Conservation (phyloP, 2,329 filamentous ascomycete species). For the Hymenotorrendiella dingleyae region DNA sequence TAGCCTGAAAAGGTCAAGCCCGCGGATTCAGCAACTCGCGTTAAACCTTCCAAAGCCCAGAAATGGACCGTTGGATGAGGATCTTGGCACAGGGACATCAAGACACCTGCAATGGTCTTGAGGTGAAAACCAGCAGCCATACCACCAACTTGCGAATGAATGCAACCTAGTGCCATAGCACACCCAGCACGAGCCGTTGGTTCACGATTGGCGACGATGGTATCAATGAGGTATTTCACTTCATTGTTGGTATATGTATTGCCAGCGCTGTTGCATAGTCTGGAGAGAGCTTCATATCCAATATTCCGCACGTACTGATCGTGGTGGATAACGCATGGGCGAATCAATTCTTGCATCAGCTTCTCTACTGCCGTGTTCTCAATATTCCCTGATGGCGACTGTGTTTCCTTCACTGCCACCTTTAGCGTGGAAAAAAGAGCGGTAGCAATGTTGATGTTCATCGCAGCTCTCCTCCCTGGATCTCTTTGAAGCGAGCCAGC, state of each 20-base stretch:
- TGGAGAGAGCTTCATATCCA: constrained; percentile 77
- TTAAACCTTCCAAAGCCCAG: constrained; percentile 87
- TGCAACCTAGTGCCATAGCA: constrained; percentile 86
- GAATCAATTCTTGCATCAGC: constrained; percentile 68
- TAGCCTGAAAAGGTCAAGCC: constrained; percentile 88
- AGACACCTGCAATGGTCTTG: constrained; percentile 92
- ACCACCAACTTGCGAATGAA: constrained; percentile 90
- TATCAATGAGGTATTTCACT: constrained; percentile 88
- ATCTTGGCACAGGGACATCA: constrained; percentile 97
- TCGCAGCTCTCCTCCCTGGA: constrained; percentile 80
- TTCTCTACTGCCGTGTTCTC: constrained; percentile 73
- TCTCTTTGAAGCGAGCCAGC: constrained; percentile 76
- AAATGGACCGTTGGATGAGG: constrained; percentile 93
- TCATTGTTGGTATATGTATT: constrained; percentile 84
- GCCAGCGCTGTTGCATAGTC: constrained; percentile 71
- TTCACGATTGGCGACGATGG: constrained; percentile 88
- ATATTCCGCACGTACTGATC: constrained; percentile 84
- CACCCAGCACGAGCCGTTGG: constrained; percentile 90
- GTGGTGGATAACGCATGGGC: constrained; percentile 70
- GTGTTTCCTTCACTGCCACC: constrained; percentile 76
- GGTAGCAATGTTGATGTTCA: constrained; percentile 82
- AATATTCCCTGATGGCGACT: constrained; percentile 65
- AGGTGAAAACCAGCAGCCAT: constrained; percentile 97
- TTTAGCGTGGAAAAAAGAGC: constrained; percentile 76
- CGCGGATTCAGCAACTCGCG: constrained; percentile 82